Base-by-base conservation (phyloP, 495 filamentous ascomycete genomes). In the Pyrenula aspistea region DNA sequence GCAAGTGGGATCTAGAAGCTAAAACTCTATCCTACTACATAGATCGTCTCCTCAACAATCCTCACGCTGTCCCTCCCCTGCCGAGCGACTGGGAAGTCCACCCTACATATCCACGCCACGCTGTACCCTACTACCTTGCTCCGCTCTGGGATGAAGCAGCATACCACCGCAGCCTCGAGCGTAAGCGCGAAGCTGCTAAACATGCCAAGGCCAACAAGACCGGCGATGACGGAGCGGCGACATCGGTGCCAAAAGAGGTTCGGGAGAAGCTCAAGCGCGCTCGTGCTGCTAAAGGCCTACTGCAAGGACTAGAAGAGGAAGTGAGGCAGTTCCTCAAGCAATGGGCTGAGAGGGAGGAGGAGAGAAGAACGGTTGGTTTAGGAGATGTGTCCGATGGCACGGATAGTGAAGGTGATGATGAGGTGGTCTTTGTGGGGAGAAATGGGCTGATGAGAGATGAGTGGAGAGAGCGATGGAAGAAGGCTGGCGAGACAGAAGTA, bases 401-500 rank as follows among this genome's bases (percentile, higher is more conserved):
- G 15, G 81, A 81, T 55, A 74, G 77, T 21, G 84, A 73, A 21
- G 73, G 74, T 54, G 90, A 94, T 62, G 91, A 95, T 57, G 92
- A 97, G 70, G 90, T 97, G 61, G 89, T 96, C 2, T 96, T 95
- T 67, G 83, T 95, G 10, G 91, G 90, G 1, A 75, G 87, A 2
- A 84, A 88, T 62, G 85, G 87, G 3, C 75, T 73, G 56, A 88
- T 84, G 84, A 82, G 82, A 62, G 87, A 89, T 59, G 75, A 80
- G 23, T 70, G 31, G 72, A 25, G 65, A 65, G 58, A 69, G 64
- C 56, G 70, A 62, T 53, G 57, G 57, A 65, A 67, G 57, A 25
- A 58, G 67, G 56, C 65, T 66, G 60, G 53, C 58, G 53, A 65
- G 68, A 49, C 63, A 60, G 49, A 69, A 68, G 60, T 73, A 75